Evolutionary conservation across 192 early-diverging fungal species (phyloP).

Genomic region (Backusella tarrabulga): DNA sequence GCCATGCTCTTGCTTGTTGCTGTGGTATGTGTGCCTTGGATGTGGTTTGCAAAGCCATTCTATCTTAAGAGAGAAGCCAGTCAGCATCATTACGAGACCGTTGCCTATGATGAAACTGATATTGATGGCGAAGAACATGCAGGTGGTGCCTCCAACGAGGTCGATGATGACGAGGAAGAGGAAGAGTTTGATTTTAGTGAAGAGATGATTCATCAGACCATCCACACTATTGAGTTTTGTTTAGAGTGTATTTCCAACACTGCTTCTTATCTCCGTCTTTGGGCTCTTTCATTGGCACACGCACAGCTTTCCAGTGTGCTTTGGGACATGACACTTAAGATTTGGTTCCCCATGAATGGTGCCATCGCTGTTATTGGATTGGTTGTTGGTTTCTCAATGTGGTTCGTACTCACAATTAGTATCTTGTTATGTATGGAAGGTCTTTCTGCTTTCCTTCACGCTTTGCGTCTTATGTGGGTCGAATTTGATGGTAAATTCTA

Average conservation of each 20-base stretch:
- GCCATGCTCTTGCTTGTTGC: slow-evolving; percentile 77
- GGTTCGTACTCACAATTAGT: slow-evolving; percentile 82
- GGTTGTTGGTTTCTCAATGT: slow-evolving; percentile 80
- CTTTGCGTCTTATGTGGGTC: slow-evolving; percentile 94
- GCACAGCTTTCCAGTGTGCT: slow-evolving; percentile 97
- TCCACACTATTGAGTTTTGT: slow-evolving; percentile 99
- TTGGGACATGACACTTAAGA: slow-evolving; percentile 88
- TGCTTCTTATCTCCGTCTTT: slow-evolving; percentile 98
- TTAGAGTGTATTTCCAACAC: slow-evolving; percentile 97
- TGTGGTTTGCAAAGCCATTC: slow-evolving; percentile 92
- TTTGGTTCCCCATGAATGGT: slow-evolving; percentile 49
- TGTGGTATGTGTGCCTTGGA: slow-evolving; percentile 93
- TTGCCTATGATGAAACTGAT: slow-evolving; percentile 43
- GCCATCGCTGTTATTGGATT: slow-evolving; percentile 66
- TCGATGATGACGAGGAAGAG: slow-evolving; percentile 66
- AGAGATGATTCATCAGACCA: slow-evolving; percentile 94
- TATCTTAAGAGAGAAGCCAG: slow-evolving; percentile 82
- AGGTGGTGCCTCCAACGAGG: slow-evolving; percentile 58
- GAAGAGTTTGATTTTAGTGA: slow-evolving; percentile 89
- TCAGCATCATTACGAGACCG: slow-evolving; percentile 68
- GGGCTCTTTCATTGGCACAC: slow-evolving; percentile 97
- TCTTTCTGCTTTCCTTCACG: slow-evolving; percentile 84
- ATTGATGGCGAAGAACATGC: slow-evolving; percentile 26
- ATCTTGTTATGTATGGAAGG: slow-evolving; percentile 88
- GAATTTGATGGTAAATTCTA: slow-evolving; percentile 99